Evolutionary conservation across 1,284 basidiomycete species (phyloP).

Genomic region (Cutaneotrichosporon arboriforme): DNA sequence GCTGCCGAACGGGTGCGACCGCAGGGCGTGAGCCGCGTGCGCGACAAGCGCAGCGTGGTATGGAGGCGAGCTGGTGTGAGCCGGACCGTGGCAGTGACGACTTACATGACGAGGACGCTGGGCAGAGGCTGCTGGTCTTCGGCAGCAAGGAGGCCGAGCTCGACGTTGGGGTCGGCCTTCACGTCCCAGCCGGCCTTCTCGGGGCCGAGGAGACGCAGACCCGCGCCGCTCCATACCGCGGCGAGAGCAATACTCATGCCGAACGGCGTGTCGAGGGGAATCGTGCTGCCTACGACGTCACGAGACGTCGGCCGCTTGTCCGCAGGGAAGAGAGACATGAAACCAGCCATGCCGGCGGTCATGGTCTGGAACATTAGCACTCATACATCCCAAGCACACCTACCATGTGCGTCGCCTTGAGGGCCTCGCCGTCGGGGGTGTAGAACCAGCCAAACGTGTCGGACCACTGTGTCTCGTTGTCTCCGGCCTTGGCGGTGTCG

Average conservation of each 20-base stretch:
- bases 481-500: background rate
- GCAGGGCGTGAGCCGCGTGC: background rate
- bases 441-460: slow-evolving; percentile 14
- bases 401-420: slow-evolving; percentile 41
- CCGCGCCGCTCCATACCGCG: slow-evolving; percentile 38
- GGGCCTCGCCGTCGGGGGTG: slow-evolving; percentile 12
- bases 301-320: slow-evolving; percentile 42
- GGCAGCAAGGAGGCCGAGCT: slow-evolving; percentile 23
- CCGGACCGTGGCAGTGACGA: background rate
- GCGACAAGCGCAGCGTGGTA: slow-evolving; percentile 1
- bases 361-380: slow-evolving; percentile 29
- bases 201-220: slow-evolving; percentile 37
- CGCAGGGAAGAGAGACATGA: slow-evolving; percentile 45
- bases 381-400: background rate
- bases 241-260: slow-evolving; percentile 44
- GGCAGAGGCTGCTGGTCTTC: slow-evolving; percentile 24
- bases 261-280: slow-evolving; percentile 40
- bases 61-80: background rate
- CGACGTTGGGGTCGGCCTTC: slow-evolving; percentile 19
- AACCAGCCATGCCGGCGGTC: slow-evolving; percentile 46
- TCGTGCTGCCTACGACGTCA: slow-evolving; percentile 37
- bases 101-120: slow-evolving; percentile 41
- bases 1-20: slow-evolving; percentile 21
- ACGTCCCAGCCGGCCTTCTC: slow-evolving; percentile 8
- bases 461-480: slow-evolving; percentile 4